A percentile compares a stretch with the other conserved stretches of the same genome.
These are phyloP conservation scores for Mycena rebaudengoi DNA, from an alignment of 768 basidiomycete genomes.

Conservation along the genomic window DNA sequence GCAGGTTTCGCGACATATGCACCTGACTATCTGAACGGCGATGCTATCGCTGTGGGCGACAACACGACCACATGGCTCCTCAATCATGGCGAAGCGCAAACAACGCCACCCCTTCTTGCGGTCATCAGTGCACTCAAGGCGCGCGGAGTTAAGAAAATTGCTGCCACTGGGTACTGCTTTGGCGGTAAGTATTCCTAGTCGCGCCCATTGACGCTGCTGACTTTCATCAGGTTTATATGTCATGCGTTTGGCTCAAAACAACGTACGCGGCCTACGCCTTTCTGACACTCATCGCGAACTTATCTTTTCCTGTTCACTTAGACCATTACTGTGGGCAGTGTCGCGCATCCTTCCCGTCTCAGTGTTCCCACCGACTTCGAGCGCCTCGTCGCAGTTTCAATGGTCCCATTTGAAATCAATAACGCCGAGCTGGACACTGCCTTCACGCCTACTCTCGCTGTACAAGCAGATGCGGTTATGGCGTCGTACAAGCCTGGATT, in stretches of 20 bases:
- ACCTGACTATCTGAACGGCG: constrained; percentile 25
- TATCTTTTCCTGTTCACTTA: too few species aligned
- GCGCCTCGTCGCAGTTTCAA: constrained; percentile 10
- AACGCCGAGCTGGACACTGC: constrained; percentile 23
- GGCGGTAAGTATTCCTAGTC: constrained; percentile 23
- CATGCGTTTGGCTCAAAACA: constrained; percentile 21
- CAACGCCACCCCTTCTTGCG: constrained; percentile 39
- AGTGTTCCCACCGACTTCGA: constrained; percentile 21
- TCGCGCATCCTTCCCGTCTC: constrained; percentile 17
- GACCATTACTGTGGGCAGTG: constrained; percentile 14
- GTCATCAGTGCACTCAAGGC: constrained; percentile 42
- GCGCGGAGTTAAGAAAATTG: constrained; percentile 44
- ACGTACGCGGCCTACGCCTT: too few species aligned
- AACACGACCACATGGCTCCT: constrained; percentile 40
- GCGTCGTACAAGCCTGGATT: constrained; percentile 22
- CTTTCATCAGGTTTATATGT: constrained; percentile 14
- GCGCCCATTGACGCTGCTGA: not conserved
- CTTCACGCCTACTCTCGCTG: constrained; percentile 14
- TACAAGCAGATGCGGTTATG: constrained; percentile 14
- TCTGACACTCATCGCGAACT: too few species aligned
- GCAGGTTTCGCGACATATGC: constrained; percentile 27
- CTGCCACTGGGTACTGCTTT: constrained; percentile 46
- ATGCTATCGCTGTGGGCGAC: constrained; percentile 7
- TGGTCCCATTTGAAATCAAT: constrained; percentile 21
- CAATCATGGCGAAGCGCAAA: constrained; percentile 38